phyloP scores from a whole-genome alignment of 768 basidiomycete genomes.

The Glaciozyma martinii region DNA sequence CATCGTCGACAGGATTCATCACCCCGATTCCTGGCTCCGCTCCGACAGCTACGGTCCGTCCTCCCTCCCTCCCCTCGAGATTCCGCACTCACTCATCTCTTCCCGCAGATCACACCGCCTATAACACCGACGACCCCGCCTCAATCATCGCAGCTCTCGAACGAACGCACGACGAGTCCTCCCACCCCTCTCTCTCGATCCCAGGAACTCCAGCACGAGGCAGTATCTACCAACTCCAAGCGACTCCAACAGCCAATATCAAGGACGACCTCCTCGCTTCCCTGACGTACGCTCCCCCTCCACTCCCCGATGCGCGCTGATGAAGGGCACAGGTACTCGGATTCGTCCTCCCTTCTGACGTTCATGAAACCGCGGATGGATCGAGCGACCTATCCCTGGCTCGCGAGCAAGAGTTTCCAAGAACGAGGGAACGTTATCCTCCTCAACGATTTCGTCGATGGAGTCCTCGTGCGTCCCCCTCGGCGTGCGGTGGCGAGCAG shows the following conservation, averaged over 20 bases:
- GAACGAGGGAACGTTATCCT: slow-evolving; percentile 1
- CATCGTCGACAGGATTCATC: neutral
- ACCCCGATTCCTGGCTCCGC: neutral
- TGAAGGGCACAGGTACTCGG: neutral
- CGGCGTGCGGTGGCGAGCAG: no score
- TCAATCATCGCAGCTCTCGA: neutral
- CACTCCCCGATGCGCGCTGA: neutral
- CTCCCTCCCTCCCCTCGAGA: neutral
- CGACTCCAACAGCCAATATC: slow-evolving; percentile 1
- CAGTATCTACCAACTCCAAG: slow-evolving; percentile 3
- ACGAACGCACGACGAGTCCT: neutral
- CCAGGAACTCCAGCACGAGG: neutral
- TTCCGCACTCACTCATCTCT: no score
- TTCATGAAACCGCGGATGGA: slow-evolving; percentile 1
- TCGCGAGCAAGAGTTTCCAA: neutral
- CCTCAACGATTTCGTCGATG: slow-evolving; percentile 1
- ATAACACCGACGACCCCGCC: neutral
- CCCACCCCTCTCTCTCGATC: neutral
- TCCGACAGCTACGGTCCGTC: slow-evolving; percentile 1
- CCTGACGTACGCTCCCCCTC: neutral
- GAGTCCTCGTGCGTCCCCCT: neutral
- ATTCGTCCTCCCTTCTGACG: neutral
- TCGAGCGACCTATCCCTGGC: slow-evolving; percentile 4
- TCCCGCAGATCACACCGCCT: neutral
- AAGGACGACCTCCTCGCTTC: slow-evolving; percentile 1